These are phyloP conservation scores for Hypoxylon perforatum DNA, from an alignment of 495 filamentous ascomycete genomes.

Conservation along the genomic window DNA sequence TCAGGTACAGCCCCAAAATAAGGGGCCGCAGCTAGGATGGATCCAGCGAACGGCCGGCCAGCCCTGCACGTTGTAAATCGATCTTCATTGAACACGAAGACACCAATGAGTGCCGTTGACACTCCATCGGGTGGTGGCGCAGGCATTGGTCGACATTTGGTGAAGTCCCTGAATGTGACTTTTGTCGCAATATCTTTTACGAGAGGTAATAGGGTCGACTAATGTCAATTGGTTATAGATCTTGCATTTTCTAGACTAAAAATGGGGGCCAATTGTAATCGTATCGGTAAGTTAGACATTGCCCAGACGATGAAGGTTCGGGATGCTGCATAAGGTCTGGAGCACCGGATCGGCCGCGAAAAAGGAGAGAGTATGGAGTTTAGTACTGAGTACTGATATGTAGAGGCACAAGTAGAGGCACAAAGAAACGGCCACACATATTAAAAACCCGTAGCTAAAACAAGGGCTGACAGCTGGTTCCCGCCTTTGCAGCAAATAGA, in stretches of 20 bases:
- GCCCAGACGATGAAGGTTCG: conserved; percentile 33
- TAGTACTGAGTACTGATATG: too few relatives aligned
- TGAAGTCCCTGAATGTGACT: neutral
- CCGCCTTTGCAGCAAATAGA: conserved; percentile 36
- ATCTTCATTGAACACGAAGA: conserved; percentile 44
- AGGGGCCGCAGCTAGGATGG: conserved; percentile 38
- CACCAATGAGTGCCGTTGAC: conserved; percentile 39
- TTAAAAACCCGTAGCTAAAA: conserved; percentile 29
- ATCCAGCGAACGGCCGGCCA: conserved; percentile 31
- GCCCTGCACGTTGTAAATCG: conserved; percentile 36
- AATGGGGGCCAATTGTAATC: conserved; percentile 27
- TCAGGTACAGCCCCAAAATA: conserved; percentile 47
- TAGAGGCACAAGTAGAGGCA: too few relatives aligned
- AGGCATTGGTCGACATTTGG: conserved; percentile 20
- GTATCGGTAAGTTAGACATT: conserved; percentile 26
- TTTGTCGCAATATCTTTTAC: conserved; percentile 26
- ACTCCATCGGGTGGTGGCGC: conserved; percentile 33
- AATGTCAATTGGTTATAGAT: neutral
- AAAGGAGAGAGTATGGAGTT: too few relatives aligned
- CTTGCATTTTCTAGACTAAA: conserved; percentile 1
- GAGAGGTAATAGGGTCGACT: neutral
- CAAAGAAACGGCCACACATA: conserved; percentile 22
- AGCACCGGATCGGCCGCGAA: conserved; percentile 23
- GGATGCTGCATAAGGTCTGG: conserved; percentile 35
- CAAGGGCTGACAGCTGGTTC: conserved; percentile 37